Evolutionary conservation across 176 grass and related monocot genomes (phyloP), one percentile per base, ranked within the genome.

Genomic region (Cocos nucifera): DNA sequence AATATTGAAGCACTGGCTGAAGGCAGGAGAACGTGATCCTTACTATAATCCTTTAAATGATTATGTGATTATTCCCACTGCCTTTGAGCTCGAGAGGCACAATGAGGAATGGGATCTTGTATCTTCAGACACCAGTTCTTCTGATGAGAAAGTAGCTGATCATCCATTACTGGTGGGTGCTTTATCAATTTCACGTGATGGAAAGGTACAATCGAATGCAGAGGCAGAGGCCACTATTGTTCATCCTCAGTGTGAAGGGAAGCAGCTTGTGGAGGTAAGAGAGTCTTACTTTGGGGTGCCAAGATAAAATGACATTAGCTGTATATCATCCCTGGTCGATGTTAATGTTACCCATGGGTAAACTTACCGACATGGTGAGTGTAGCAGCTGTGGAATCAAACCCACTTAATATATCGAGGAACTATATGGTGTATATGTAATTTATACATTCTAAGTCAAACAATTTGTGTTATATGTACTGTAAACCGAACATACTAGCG

Each of bases 11-110:
- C 78, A 90, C 23, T 97, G 92, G 92, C 81, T 97, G 19, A 80
- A 78, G 0, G 84, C 84, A 0, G 84, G 92, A 14, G 83, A 88
- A 49, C 76, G 84, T 18, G 93, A 91, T 63, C 87, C 81, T 0
- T 97, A 85, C 72, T 97, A 91, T 6, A 78, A 97, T 53, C 93
- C 93, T 4, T 65, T 91, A 57, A 97, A 80, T 0, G 87, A 97
- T 67, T 91, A 83, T 0, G 87, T 91, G 6, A 78, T 97, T 56
- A 76, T 97, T n/a, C 87, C 93, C 22, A 88, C 87, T 19, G 61
- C 65, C 58, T 85, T 80, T 12, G 81, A 97, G 58, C 55, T 83
- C 0, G 62, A 84, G 44, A 82, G 71, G 61, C 67, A 80, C 32
- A 16, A 52, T 0, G 73, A 91, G 65, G 71, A 79, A 69, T 97